A percentile compares a stretch with the other conserved stretches of the same genome.
Conservation (phyloP, 345 rosid species). For the Linum tenue region DNA sequence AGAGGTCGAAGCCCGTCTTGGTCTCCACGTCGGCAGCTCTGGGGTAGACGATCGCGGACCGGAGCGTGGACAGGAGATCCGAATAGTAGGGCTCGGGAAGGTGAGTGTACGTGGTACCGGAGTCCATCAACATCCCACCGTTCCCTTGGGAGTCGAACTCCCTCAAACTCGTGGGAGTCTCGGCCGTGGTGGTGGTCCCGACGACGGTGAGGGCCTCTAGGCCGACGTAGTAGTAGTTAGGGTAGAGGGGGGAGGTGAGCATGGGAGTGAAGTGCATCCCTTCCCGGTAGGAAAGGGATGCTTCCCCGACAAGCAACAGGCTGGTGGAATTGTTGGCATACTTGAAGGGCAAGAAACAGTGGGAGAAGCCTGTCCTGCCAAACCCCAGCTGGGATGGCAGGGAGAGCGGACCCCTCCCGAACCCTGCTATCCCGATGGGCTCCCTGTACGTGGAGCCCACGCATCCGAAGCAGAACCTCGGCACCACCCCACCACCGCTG, state of each 20-base stretch:
- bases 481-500: slow-evolving; percentile 28
- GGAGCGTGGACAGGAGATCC: slow-evolving; percentile 40
- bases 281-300: slow-evolving; percentile 31
- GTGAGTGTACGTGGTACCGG: slow-evolving; percentile 84
- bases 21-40: slow-evolving; percentile 48
- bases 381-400: slow-evolving; percentile 72
- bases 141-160: slow-evolving; percentile 67
- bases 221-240: slow-evolving; percentile 68
- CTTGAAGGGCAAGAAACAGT: slow-evolving; percentile 77
- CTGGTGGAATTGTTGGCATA: slow-evolving; percentile 73
- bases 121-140: slow-evolving; percentile 77
- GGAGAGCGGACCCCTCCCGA: slow-evolving; percentile 74
- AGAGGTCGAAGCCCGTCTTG: slow-evolving; percentile 63
- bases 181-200: slow-evolving; percentile 29
- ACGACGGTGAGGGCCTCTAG: slow-evolving; percentile 42
- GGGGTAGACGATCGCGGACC: slow-evolving; percentile 39
- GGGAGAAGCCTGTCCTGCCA: slow-evolving; percentile 62
- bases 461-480: slow-evolving; percentile 62
- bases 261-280: slow-evolving; percentile 64
- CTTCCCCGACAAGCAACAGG: slow-evolving; percentile 58
- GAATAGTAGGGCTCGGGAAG: slow-evolving; percentile 63
- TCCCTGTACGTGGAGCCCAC: slow-evolving; percentile 58
- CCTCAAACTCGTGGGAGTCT: slow-evolving; percentile 43
- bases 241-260: slow-evolving; percentile 50
- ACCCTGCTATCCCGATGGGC: slow-evolving; percentile 79